These are phyloP conservation scores for Chaetomium fimeti DNA, from an alignment of 495 filamentous ascomycete species.

Conservation along the genomic window DNA sequence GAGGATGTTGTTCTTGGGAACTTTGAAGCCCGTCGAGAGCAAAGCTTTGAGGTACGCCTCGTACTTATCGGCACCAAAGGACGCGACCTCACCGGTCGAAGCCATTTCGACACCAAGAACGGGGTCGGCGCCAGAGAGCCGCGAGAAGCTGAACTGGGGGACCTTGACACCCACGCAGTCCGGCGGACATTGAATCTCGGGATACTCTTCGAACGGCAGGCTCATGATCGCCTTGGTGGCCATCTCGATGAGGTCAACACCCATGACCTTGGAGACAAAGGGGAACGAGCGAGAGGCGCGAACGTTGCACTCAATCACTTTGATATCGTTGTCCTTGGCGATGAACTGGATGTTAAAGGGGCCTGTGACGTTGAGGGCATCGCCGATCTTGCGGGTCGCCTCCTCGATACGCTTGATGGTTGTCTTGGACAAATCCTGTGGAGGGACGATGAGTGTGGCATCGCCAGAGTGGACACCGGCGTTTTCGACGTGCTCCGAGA, in stretches of 20 bases:
- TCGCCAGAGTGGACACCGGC: conserved; percentile 97
- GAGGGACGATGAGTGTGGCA: conserved; percentile 87
- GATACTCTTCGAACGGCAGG: conserved; percentile 76
- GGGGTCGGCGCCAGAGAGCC: conserved; percentile 91
- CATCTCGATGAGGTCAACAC: conserved; percentile 97
- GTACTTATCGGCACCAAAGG: conserved; percentile 92
- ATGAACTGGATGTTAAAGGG: conserved; percentile 99
- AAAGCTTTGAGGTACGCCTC: conserved; percentile 96
- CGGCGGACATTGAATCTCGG: conserved; percentile 66
- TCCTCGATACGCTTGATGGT: conserved; percentile 90
- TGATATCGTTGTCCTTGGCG: conserved; percentile 98
- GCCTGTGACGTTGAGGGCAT: conserved; percentile 92
- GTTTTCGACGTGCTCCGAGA: conserved; percentile 94
- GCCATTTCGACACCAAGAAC: conserved; percentile 99
- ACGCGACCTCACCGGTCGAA: conserved; percentile 96
- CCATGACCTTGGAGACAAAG: conserved; percentile 99
- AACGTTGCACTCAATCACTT: conserved; percentile 99
- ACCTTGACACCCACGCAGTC: conserved; percentile 96
- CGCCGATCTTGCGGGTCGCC: conserved; percentile 91
- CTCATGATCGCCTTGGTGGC: conserved; percentile 96
- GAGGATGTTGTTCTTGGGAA: conserved; percentile 95
- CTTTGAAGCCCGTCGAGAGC: conserved; percentile 90
- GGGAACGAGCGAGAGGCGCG: conserved; percentile 95
- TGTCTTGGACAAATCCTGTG: conserved; percentile 86
- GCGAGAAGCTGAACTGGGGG: conserved; percentile 97